Evolutionary conservation across 176 grass and related monocot species (phyloP).

Genomic region (Oryza coarctata): DNA sequence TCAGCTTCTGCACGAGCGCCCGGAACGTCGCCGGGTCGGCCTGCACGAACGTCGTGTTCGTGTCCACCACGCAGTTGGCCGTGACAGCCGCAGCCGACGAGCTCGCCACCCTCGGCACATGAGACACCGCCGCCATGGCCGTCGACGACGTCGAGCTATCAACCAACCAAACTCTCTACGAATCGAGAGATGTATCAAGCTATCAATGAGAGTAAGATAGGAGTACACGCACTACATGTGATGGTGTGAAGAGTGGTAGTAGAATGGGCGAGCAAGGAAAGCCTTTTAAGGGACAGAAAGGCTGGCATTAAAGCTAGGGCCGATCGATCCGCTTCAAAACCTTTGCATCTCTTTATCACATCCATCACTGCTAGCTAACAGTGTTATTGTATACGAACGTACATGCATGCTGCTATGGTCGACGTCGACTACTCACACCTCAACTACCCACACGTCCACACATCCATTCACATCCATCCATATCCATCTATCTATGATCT

Average conservation of each 20-base stretch:
- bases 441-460: background rate
- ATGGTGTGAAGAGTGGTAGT: background rate
- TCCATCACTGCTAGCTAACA: background rate
- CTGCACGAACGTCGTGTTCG: slow-evolving; percentile 65
- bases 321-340: slow-evolving; percentile 29
- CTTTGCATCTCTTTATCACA: slow-evolving; percentile 27
- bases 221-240: background rate
- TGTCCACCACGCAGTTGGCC: slow-evolving; percentile 28
- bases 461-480: background rate
- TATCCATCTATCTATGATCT: background rate
- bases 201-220: background rate
- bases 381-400: background rate
- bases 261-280: background rate
- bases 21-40: slow-evolving; percentile 70
- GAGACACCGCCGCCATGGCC: slow-evolving; percentile 30
- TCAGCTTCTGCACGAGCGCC: slow-evolving; percentile 70
- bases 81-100: background rate
- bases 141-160: background rate
- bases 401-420: slow-evolving; percentile 7
- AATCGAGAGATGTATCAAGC: slow-evolving; percentile 3
- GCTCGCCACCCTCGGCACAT: slow-evolving; percentile 11
- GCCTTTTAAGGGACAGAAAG: slow-evolving; percentile 58
- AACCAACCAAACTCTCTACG: background rate
- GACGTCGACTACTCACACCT: background rate
- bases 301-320: slow-evolving; percentile 43